These are phyloP conservation scores for Didymosphaeria variabile DNA, from an alignment of 2,329 filamentous ascomycete species.

Conservation along the genomic window DNA sequence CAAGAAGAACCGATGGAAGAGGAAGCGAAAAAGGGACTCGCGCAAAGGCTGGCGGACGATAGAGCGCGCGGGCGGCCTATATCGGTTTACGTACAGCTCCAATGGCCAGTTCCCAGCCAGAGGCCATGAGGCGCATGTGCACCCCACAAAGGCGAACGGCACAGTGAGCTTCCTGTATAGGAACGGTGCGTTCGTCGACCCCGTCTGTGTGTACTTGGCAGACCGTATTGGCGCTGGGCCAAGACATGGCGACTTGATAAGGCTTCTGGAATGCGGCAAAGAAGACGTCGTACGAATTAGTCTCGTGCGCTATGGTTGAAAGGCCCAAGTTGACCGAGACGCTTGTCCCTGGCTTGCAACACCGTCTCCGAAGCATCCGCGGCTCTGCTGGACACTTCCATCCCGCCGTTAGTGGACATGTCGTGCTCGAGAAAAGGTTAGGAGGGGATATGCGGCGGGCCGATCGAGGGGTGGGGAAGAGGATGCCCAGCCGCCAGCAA, in stretches of 20 bases:
- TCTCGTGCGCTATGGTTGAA: not conserved
- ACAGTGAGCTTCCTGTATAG: conserved; percentile 28
- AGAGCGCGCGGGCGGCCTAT: conserved; percentile 15
- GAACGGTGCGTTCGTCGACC: conserved; percentile 14
- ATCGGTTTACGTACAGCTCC: conserved; percentile 26
- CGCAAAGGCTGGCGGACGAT: conserved; percentile 5
- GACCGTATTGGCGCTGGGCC: conserved; percentile 11
- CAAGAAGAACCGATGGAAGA: conserved; percentile 20
- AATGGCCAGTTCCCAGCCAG: conserved; percentile 27
- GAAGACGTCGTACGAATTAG: not conserved
- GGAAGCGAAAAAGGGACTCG: conserved; percentile 9
- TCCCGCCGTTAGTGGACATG: not conserved
- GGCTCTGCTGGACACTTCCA: not conserved
- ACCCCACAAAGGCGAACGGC: conserved; percentile 13
- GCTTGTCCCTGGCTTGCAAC: not conserved
- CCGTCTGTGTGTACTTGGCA: conserved; percentile 12
- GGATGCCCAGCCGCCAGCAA: conserved; percentile 9
- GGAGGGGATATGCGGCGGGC: conserved; percentile 5
- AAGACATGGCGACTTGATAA: conserved; percentile 10
- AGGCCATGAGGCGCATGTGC: conserved; percentile 14
- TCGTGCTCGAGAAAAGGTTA: not conserved
- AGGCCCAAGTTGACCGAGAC: not conserved
- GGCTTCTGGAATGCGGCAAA: conserved; percentile 13
- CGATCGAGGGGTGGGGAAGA: conserved; percentile 6
- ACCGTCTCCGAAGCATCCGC: not conserved